These are phyloP conservation scores for Tuber calosporum DNA, from an alignment of 495 filamentous ascomycete genomes.

Conservation along the genomic window DNA sequence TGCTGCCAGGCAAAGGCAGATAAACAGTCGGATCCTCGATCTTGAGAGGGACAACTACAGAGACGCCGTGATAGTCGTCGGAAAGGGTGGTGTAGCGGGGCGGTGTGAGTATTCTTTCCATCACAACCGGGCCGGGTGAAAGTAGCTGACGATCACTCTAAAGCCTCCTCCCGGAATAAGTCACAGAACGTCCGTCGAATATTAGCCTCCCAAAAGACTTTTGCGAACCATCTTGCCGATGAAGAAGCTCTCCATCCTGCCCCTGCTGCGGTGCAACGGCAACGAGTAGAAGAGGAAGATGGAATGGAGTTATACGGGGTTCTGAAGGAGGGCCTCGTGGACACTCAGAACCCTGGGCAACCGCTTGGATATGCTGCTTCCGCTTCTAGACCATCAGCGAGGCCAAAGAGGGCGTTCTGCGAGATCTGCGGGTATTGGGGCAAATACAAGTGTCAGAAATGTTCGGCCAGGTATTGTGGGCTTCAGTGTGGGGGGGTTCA, in stretches of 20 bases:
- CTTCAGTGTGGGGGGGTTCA: slow-evolving; percentile 38
- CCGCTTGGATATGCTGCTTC: slow-evolving; percentile 28
- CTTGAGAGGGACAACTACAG: slow-evolving; percentile 41
- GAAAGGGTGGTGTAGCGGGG: background rate
- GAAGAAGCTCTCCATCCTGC: slow-evolving; percentile 58
- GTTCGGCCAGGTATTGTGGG: slow-evolving; percentile 41
- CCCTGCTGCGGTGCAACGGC: background rate
- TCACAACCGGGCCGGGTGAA: background rate
- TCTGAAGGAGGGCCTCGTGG: background rate
- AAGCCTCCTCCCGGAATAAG: slow-evolving; percentile 14
- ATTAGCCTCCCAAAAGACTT: slow-evolving; percentile 83
- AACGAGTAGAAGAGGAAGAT: background rate
- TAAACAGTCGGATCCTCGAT: slow-evolving; percentile 39
- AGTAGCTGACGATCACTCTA: slow-evolving; percentile 1
- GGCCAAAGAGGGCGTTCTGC: slow-evolving; percentile 35
- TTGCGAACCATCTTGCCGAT: slow-evolving; percentile 83
- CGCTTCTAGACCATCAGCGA: slow-evolving; percentile 16
- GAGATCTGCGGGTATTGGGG: slow-evolving; percentile 43
- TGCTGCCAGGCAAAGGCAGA: slow-evolving; percentile 35
- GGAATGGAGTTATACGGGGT: slow-evolving; percentile 1
- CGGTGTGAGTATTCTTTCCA: slow-evolving; percentile 18
- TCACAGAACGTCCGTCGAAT: slow-evolving; percentile 82
- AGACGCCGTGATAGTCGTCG: slow-evolving; percentile 16
- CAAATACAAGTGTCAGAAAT: slow-evolving; percentile 38
- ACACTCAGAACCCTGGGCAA: slow-evolving; percentile 16